Evolutionary conservation across 2,329 filamentous ascomycete genomes (phyloP), one percentile per base, ranked within the genome.

Genomic region (Coniella lustricola): DNA sequence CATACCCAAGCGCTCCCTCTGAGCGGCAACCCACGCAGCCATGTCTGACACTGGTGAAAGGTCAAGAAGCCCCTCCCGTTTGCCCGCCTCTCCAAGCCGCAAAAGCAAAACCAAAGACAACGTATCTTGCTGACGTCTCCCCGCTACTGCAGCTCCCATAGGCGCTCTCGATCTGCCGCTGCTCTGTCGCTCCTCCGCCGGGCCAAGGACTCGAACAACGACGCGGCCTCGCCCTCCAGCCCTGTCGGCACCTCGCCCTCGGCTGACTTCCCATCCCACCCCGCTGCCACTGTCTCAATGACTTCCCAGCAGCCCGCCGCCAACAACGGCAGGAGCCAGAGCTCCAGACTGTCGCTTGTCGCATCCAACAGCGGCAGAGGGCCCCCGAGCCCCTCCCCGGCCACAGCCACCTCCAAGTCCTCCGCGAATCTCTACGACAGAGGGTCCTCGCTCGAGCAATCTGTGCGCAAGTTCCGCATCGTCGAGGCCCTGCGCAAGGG

Each of bases 401-500:
- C 54, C 41, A 51, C 53, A 49, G 44, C 59, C 53, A 48, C 66
- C 60, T 51, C 67, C 59, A 60, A 60, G 58, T 49, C 63, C n/a
- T 42, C 40, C 58, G 52, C 64, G 51, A 56, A 54, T 37, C 61
- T 58, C 46, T 53, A 59, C 35, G 71, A 73, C 44, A 77, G 73
- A 60, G 67, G 65, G 21, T 67, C 62, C 32, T 82, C 81, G 20
- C 86, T 98, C 50, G 90, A 98, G 63, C 90, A 95, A 66, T 96
- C 91, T 0, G 89, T 98, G 46, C 82, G 86, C 62, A 90, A 95
- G 56, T 98, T 98, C 67, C 84, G 90, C 56, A 81, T 96, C 40
- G 95, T 97, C 62, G 93, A 97, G 69, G 86, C 90, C 36, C 73
- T 98, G 55, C 81, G 91, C 56, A 93, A 81, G 64, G 93, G 93